Evolutionary conservation across 2,329 filamentous ascomycete genomes (phyloP).

Genomic region (Mollisia scopiformis): DNA sequence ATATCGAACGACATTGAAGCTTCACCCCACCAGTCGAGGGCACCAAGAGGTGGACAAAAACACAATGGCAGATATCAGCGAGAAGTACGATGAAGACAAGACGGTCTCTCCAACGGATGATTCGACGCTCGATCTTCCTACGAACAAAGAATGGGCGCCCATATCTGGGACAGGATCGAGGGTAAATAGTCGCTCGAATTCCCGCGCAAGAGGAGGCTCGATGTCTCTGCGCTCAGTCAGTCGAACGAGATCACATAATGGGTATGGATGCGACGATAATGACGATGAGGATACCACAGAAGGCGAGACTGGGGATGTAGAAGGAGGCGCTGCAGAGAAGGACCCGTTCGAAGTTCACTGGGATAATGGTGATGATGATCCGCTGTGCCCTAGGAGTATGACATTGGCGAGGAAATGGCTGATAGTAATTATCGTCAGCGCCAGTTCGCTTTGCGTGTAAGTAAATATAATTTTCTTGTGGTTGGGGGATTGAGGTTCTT

Average conservation of each 20-base stretch:
- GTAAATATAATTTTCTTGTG: constrained; percentile 43
- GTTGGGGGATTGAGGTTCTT: constrained; percentile 2
- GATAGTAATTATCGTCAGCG: constrained; percentile 74
- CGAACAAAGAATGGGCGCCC: constrained; percentile 27
- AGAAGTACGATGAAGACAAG: constrained; percentile 4
- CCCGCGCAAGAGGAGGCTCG: constrained; percentile 6
- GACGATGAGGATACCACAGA: constrained; percentile 17
- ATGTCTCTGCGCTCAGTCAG: constrained; percentile 16
- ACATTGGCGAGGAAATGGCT: constrained; percentile 72
- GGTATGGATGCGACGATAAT: constrained; percentile 38
- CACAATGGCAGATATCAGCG: constrained; percentile 6
- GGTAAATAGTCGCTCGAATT: constrained; percentile 12
- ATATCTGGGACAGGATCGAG: constrained; percentile 14
- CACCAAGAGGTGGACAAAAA: neutral
- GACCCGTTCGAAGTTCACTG: constrained; percentile 71
- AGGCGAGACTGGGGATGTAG: constrained; percentile 13
- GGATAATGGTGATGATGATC: constrained; percentile 73
- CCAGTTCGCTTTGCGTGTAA: constrained; percentile 81
- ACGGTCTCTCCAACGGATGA: constrained; percentile 10
- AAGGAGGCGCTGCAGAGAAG: constrained; percentile 33
- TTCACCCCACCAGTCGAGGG: neutral
- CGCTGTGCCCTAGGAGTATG: constrained; percentile 74
- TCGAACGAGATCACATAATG: constrained; percentile 35
- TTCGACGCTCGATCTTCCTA: constrained; percentile 8
- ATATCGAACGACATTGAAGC: neutral